Conservation (phyloP, 1,284 basidiomycete species). For the Trametes polyzona region DNA sequence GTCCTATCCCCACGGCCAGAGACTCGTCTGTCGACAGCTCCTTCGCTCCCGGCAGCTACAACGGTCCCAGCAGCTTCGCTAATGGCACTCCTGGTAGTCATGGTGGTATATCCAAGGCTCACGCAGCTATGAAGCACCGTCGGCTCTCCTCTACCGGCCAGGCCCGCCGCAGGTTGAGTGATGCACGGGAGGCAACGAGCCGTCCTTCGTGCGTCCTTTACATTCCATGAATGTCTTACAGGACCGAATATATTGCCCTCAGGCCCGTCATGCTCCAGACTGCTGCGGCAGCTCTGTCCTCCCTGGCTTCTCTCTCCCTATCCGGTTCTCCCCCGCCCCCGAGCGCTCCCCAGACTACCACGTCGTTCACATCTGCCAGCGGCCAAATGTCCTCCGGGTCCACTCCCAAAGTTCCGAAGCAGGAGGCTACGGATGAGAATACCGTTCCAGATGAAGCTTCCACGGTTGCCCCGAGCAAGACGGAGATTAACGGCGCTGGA, state of each 20-base stretch:
- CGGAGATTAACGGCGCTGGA: conserved; percentile 42
- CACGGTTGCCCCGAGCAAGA: conserved; percentile 26
- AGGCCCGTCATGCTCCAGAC: conserved; percentile 50
- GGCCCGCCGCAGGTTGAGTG: conserved; percentile 68
- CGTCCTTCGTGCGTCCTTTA: conserved; percentile 65
- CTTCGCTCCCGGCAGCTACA: conserved; percentile 35
- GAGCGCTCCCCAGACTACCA: conserved; percentile 28
- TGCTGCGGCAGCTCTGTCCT: conserved; percentile 50
- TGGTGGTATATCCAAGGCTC: conserved; percentile 31
- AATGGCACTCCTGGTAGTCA: conserved; percentile 19
- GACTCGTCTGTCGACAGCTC: conserved; percentile 29
- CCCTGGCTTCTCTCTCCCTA: conserved; percentile 53
- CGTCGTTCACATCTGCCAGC: conserved; percentile 32
- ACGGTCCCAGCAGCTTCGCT: conserved; percentile 37
- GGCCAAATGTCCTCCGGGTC: conserved; percentile 21
- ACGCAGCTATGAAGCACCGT: conserved; percentile 53
- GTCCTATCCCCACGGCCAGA: conserved; percentile 47
- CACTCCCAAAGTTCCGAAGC: conserved; percentile 27
- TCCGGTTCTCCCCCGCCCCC: conserved; percentile 50
- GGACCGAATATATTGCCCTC: conserved; percentile 14
- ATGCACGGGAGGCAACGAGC: conserved; percentile 73
- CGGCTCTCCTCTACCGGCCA: conserved; percentile 70
- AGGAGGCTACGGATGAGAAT: conserved; percentile 31
- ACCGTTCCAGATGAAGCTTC: conserved; percentile 24
- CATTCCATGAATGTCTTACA: conserved; percentile 10